Base-by-base conservation (phyloP, 1,284 basidiomycete genomes). In the Peniophora sp. region DNA sequence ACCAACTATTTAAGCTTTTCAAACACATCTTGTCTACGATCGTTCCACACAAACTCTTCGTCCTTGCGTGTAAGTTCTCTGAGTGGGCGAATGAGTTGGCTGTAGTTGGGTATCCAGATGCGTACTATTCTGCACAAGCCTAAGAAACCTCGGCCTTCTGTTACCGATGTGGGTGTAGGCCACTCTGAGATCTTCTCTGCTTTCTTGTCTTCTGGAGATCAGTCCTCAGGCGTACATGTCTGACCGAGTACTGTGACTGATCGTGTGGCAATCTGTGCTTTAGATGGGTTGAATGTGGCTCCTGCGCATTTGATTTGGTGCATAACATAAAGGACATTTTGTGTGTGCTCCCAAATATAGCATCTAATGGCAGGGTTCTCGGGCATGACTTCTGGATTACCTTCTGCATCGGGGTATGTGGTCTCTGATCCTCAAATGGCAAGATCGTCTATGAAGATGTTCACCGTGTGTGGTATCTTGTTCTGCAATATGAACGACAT, bases 311-410 rank as follows among this genome's bases (percentile, higher is more conserved):
- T 47, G 2, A 67, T 45, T 5, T 50, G 48, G 24, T 65, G 62
- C 50, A 67, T 56, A 16, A 67, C 56, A n/a, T 57, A 35, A 39
- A 67, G 56, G 0, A 69, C 56, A 55, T 66, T 61, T 6, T 54
- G 11, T 0, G 61, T 52, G 56, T 71, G 66, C 58, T 69, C 65
- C 63, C 61, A 70, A 1, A 70, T 57, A 50, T 70, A 72, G 3
- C 61, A 39, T 5, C 65, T 43, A 12, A 72, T 68, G 1, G 59
- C 60, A n/a, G 58, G 55, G 48, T 71, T 70, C 22, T 61, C 63
- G 2, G 54, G 25, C 0, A 69, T 53, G 1, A 52, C 55, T 48
- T 69, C 65, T 20, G 58, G 65, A 0, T 44, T 32, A 1, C 68
- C 69, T 35, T 63, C 53, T 10, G 24, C 12, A 38, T 55, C 23